Conservation (phyloP, 306 rosid species). For the Vicia sativa region DNA sequence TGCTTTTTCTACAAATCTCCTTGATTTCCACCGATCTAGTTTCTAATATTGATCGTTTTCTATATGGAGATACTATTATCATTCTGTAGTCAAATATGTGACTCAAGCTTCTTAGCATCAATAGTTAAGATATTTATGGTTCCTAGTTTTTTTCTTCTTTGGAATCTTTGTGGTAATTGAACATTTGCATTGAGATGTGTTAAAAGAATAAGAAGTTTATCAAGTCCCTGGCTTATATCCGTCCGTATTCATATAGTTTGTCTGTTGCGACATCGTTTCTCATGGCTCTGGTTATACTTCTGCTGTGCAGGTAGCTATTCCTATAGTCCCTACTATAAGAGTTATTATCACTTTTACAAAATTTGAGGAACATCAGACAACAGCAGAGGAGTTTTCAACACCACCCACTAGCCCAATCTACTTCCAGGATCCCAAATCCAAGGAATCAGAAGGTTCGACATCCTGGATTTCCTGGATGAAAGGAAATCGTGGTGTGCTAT, state of each 20-base stretch:
- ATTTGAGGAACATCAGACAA: constrained; percentile 97
- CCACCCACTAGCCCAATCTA: constrained; percentile 95
- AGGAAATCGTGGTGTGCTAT: constrained; percentile 73
- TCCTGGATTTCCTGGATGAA: constrained; percentile 99
- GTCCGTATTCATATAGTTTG: no score
- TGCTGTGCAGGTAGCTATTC: constrained; percentile 83
- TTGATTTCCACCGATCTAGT: constrained; percentile 17
- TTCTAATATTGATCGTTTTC: constrained; percentile 27
- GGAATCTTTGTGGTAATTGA: constrained; percentile 5
- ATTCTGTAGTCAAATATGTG: constrained; percentile 29
- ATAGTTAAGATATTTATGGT: constrained; percentile 22
- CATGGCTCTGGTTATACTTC: constrained; percentile 30
- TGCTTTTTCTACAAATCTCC: background rate
- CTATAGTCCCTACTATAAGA: constrained; percentile 90
- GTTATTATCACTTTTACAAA: constrained; percentile 91
- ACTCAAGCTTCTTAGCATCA: constrained; percentile 25
- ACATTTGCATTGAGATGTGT: constrained; percentile 13
- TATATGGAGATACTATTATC: constrained; percentile 3
- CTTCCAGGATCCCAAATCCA: constrained; percentile 91
- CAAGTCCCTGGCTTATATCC: background rate
- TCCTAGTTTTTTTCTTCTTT: background rate
- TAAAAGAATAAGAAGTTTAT: constrained; percentile 13
- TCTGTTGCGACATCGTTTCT: constrained; percentile 33
- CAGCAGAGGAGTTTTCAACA: constrained; percentile 91
- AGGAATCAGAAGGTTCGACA: constrained; percentile 81